Percentiles rank a stretch among this genome's conserved stretches.
Conservation (phyloP, 257 asterid species). For the Rauvolfia tetraphylla region DNA sequence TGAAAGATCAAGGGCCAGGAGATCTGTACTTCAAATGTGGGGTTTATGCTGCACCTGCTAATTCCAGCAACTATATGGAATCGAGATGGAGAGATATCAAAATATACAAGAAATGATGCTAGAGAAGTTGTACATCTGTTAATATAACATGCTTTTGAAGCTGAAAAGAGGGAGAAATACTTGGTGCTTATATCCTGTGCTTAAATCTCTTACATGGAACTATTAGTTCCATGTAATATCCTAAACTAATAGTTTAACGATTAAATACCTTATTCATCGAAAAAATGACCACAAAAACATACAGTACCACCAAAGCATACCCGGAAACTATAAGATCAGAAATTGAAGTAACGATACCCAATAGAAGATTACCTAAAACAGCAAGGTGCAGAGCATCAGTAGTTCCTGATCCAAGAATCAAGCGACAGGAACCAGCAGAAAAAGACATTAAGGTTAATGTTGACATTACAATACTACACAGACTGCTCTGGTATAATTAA, state of each 20-base stretch:
- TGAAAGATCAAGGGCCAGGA: constrained; percentile 30
- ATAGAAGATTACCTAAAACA: neutral
- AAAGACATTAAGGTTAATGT: neutral
- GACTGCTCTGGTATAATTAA: neutral
- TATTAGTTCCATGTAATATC: too few species aligned
- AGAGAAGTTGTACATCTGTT: too few species aligned
- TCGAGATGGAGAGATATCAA: constrained; percentile 24
- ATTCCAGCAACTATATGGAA: constrained; percentile 19
- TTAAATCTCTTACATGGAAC: too few species aligned
- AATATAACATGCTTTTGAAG: too few species aligned
- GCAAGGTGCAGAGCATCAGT: neutral
- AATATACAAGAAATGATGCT: constrained; percentile 13
- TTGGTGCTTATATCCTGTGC: too few species aligned
- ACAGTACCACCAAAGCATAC: neutral
- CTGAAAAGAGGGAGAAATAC: too few species aligned
- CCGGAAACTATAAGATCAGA: neutral
- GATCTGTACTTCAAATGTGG: constrained; percentile 39
- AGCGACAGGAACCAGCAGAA: too few species aligned
- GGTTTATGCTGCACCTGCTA: constrained; percentile 32
- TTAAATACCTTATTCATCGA: too few species aligned
- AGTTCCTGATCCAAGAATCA: neutral
- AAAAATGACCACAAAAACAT: too few species aligned
- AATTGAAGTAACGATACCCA: neutral
- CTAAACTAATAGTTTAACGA: too few species aligned
- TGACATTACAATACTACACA: neutral